Conservation (phyloP, 257 asterid genomes). For the Fraxinus quadrangulata region DNA sequence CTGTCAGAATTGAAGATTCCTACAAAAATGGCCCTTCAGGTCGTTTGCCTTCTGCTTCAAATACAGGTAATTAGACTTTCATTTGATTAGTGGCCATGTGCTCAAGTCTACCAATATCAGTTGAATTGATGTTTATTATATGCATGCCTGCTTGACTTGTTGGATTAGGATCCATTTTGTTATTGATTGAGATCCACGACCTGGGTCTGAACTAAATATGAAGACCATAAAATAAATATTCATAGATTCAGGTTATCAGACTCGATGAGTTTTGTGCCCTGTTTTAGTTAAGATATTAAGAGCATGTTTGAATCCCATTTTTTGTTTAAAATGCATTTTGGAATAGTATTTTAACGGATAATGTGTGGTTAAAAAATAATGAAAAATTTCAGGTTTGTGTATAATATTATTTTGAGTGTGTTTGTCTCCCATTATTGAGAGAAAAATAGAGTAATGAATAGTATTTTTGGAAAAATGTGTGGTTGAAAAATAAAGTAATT, state of each 20-base stretch:
- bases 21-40: slow-evolving; percentile 64
- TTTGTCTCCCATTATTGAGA: no score
- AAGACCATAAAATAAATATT: neutral
- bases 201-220: neutral
- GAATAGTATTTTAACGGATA: no score
- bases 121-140: slow-evolving; percentile 17
- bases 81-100: slow-evolving; percentile 10
- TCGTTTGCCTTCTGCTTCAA: slow-evolving; percentile 55
- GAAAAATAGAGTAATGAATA: no score
- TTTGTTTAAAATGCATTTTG: no score
- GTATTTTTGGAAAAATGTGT: no score
- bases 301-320: no score
- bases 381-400: no score
- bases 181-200: neutral
- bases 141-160: neutral
- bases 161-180: neutral
- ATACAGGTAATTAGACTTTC: slow-evolving; percentile 48
- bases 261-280: neutral
- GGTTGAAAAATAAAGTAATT: no score
- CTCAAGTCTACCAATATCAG: slow-evolving; percentile 7
- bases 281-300: neutral
- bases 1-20: slow-evolving; percentile 69
- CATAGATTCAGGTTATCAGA: neutral
- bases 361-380: no score
- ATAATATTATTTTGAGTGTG: no score